A percentile compares a stretch with the other conserved stretches of the same genome.
These are phyloP conservation scores for Hysterangium stoloniferum DNA, from an alignment of 768 basidiomycete genomes.

Conservation along the genomic window DNA sequence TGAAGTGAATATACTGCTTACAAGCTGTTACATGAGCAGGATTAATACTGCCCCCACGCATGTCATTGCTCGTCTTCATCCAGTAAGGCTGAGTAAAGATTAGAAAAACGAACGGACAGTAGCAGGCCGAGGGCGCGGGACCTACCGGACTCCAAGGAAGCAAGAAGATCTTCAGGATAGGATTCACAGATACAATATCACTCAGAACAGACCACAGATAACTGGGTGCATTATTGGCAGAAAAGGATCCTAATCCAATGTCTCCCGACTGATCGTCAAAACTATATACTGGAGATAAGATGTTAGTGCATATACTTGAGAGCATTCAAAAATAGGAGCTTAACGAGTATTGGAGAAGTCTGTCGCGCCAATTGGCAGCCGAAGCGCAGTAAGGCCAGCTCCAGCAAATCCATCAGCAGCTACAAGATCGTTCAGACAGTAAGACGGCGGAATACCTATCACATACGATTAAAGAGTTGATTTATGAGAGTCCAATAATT, in stretches of 20 bases:
- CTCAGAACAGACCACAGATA: conserved; percentile 54
- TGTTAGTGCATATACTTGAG: not conserved
- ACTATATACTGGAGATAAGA: conserved; percentile 42
- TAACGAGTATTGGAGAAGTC: conserved; percentile 59
- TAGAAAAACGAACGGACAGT: not conserved
- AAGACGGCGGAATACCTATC: not conserved
- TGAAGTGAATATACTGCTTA: conserved; percentile 23
- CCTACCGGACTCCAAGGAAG: conserved; percentile 71
- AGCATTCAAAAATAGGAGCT: conserved; percentile 11
- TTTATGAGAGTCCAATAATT: conserved; percentile 54
- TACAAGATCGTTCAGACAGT: conserved; percentile 13
- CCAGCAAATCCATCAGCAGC: conserved; percentile 51
- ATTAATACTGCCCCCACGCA: conserved; percentile 57
- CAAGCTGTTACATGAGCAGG: conserved; percentile 41
- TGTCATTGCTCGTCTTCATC: conserved; percentile 65
- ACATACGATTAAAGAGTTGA: conserved; percentile 46
- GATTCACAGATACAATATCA: conserved; percentile 57
- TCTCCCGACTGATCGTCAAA: conserved; percentile 59
- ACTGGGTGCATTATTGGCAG: conserved; percentile 49
- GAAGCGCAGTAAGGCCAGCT: conserved; percentile 63
- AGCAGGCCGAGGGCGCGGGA: not conserved
- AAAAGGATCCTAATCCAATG: conserved; percentile 48
- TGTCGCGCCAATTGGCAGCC: conserved; percentile 63
- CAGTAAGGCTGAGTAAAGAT: conserved; percentile 50
- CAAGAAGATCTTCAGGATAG: conserved; percentile 44